Base-by-base conservation (phyloP, 2,329 filamentous ascomycete genomes). In the Verticillium zaregamsianum region DNA sequence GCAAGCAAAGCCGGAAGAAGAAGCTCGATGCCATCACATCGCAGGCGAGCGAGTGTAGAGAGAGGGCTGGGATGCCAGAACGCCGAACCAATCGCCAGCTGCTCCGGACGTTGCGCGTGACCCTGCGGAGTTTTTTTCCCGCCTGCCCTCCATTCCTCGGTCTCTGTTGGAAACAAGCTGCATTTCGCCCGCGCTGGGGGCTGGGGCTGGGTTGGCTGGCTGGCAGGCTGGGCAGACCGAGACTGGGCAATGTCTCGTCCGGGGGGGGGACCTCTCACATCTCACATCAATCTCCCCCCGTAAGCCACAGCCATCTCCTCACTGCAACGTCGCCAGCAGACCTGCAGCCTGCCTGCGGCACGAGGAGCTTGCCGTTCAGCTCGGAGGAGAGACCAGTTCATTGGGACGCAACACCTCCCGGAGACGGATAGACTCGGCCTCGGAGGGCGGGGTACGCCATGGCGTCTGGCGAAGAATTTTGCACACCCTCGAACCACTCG, bases 81-180 rank as follows among this genome's bases (percentile, higher is more conserved):
- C 45, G 20, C 45, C 45, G 11, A 33, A 35, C 55, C 55, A 57
- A 57, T 57, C 31, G 32, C 31, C 33, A 37, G 31, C n/a, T 12
- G 9, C 20, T 33, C 32, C 28, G 28, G 17, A 35, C 31, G 55
- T 33, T 32, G 55, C 55, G 55, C 55, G 55, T 57, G 55, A 57
- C 55, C 55, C 55, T 57, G 55, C 55, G 55, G 55, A 57, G 33
- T 57, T 57, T 57, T 28, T 57, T 57, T 37, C 31, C 55, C 55
- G 55, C 31, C 17, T 5, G 32, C n/a, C 45, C 45, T 23, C 45
- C 45, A 52, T 52, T 52, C 45, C 45, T 52, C 45, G 5, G 14
- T 14, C 45, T 52, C 45, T 25, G n/a, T 52, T 52, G 45, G 45
- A 52, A 52, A 52, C 45, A 52, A 20, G 45, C 45, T 52, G 45